phyloP scores from a whole-genome alignment of 2,329 filamentous ascomycete species.

The Dothidotthia symphoricarpi region DNA sequence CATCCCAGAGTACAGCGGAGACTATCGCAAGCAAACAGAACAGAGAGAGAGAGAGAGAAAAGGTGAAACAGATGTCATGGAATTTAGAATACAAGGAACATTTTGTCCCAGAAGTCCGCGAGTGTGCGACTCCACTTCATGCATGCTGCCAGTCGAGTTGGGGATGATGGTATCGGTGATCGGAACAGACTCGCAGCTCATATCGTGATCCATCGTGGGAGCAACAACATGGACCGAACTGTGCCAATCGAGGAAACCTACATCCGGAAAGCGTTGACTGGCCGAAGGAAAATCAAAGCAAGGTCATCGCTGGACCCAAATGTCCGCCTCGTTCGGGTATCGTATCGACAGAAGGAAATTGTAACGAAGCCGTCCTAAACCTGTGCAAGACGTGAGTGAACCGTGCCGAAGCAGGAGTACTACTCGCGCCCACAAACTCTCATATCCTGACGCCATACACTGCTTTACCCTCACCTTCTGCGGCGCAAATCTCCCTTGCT shows the following conservation, averaged over 20 bases:
- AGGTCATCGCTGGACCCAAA: slow-evolving; percentile 5
- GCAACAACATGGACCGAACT: slow-evolving; percentile 15
- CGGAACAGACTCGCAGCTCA: slow-evolving; percentile 7
- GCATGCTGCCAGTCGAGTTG: slow-evolving; percentile 1
- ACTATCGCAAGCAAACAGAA: slow-evolving; percentile 2
- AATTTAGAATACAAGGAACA: slow-evolving; percentile 21
- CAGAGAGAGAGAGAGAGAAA: slow-evolving; percentile 11
- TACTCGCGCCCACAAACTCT: slow-evolving; percentile 11
- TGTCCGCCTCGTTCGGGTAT: slow-evolving; percentile 10
- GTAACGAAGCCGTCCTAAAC: slow-evolving; percentile 9
- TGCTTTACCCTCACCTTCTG: background rate
- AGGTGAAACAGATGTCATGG: slow-evolving; percentile 17
- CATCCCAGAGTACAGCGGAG: background rate
- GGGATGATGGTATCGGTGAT: slow-evolving; percentile 8
- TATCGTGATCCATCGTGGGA: slow-evolving; percentile 10
- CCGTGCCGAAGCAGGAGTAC: slow-evolving; percentile 13
- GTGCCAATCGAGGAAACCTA: slow-evolving; percentile 11
- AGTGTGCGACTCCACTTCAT: slow-evolving; percentile 3
- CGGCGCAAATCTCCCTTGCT: background rate
- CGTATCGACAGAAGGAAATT: slow-evolving; percentile 1
- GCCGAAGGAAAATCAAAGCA: slow-evolving; percentile 1
- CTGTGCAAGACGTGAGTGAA: slow-evolving; percentile 16
- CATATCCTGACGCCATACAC: slow-evolving; percentile 1
- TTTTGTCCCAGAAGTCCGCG: slow-evolving; percentile 1
- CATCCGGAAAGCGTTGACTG: no score